Percentiles rank a stretch among this genome's conserved stretches.
Conservation (phyloP, 2,329 filamentous ascomycete species). For the Lecanosticta acicola region DNA sequence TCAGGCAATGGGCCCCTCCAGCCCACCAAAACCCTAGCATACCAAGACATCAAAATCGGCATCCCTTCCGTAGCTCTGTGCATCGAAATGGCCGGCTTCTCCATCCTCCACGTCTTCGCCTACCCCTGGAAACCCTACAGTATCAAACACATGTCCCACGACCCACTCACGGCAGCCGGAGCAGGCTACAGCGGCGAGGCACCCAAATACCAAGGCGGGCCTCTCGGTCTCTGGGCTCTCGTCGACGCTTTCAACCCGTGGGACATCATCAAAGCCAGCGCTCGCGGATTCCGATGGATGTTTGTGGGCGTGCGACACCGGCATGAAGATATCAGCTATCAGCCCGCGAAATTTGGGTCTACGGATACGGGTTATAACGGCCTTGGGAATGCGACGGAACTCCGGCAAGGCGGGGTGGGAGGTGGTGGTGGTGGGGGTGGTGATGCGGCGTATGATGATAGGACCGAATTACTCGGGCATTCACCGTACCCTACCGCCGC, state of each 20-base stretch:
- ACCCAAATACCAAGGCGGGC: constrained; percentile 55
- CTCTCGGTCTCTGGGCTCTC: constrained; percentile 59
- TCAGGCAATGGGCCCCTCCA: constrained; percentile 59
- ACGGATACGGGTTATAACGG: constrained; percentile 18
- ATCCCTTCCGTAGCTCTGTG: constrained; percentile 73
- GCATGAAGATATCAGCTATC: constrained; percentile 39
- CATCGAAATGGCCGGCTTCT: constrained; percentile 78
- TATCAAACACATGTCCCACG: constrained; percentile 28
- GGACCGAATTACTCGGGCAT: constrained; percentile 24
- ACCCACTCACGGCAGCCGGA: constrained; percentile 25
- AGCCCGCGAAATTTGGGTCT: constrained; percentile 17
- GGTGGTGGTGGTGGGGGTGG: no score
- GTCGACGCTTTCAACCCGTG: constrained; percentile 70
- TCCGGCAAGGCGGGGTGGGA: no score
- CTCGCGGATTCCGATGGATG: constrained; percentile 72
- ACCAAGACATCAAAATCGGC: constrained; percentile 73
- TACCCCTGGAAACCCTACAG: constrained; percentile 72
- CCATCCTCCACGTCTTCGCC: constrained; percentile 72
- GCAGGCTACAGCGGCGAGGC: constrained; percentile 19
- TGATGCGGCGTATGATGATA: constrained; percentile 25
- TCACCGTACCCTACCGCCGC: constrained; percentile 11
- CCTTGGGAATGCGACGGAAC: no score
- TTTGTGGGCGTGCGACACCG: constrained; percentile 65
- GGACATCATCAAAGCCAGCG: constrained; percentile 76
- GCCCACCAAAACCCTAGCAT: constrained; percentile 56